Percentiles rank a stretch among this genome's conserved stretches.
phyloP scores from a whole-genome alignment of 192 early-diverging fungal species.

The Rhizophagus prolifer region DNA sequence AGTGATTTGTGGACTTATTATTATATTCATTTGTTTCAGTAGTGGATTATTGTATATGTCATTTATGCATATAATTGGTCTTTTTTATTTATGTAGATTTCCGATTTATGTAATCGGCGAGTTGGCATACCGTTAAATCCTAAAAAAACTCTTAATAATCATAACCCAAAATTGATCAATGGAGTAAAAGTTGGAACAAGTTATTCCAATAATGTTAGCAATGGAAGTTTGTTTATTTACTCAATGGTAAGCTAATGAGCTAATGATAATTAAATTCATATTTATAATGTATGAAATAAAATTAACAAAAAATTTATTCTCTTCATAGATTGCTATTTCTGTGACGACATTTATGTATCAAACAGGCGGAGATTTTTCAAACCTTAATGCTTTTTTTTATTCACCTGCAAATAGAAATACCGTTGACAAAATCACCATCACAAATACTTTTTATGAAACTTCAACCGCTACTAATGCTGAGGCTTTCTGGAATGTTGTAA shows the following conservation, averaged over 20 bases:
- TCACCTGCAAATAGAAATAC: not conserved
- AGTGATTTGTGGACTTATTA: not conserved
- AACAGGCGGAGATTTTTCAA: not conserved
- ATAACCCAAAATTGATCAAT: not conserved
- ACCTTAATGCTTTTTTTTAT: not conserved
- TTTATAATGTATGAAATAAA: not conserved
- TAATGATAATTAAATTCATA: not conserved
- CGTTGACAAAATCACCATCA: not conserved
- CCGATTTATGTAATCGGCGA: conserved; percentile 23
- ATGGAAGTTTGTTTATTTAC: not conserved
- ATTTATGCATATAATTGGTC: not conserved
- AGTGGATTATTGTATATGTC: not conserved
- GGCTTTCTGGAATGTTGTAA: conserved; percentile 52
- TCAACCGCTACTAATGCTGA: not conserved
- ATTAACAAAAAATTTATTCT: not conserved
- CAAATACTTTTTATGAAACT: conserved; percentile 12
- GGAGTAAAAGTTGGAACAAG: not conserved
- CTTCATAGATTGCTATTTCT: not conserved
- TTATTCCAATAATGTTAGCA: not conserved
- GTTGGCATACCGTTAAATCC: not conserved
- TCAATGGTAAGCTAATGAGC: conserved; percentile 1
- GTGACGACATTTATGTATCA: not conserved
- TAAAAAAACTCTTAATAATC: not conserved
- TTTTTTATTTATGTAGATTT: conserved; percentile 2
- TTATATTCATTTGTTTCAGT: conserved; percentile 25